These are phyloP conservation scores for Alternaria sp. DNA, from an alignment of 2,329 filamentous ascomycete species.

Conservation along the genomic window DNA sequence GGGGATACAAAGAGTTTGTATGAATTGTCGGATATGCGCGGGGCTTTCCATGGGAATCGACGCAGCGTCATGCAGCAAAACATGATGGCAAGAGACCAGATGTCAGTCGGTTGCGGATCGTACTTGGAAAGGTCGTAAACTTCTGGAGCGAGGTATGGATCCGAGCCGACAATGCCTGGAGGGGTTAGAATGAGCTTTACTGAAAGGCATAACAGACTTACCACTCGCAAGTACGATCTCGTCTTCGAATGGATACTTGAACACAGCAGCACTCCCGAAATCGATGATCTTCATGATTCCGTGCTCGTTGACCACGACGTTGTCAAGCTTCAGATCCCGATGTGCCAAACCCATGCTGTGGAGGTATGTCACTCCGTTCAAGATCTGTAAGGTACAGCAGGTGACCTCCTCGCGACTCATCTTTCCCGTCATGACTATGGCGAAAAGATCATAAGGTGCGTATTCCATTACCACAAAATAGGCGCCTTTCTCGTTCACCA, in stretches of 20 bases:
- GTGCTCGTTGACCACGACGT: conserved; percentile 93
- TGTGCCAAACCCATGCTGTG: conserved; percentile 96
- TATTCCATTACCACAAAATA: conserved; percentile 99
- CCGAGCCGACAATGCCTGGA: conserved; percentile 79
- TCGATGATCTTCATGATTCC: conserved; percentile 99
- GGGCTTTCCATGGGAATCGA: conserved; percentile 96
- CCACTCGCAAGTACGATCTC: conserved; percentile 81
- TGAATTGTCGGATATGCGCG: conserved; percentile 88
- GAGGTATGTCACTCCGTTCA: conserved; percentile 92
- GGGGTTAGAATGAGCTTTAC: conserved; percentile 19
- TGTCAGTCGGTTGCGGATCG: conserved; percentile 90
- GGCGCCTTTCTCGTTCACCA: conserved; percentile 88
- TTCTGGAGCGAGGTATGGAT: conserved; percentile 95
- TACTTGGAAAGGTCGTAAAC: conserved; percentile 95
- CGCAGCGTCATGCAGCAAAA: conserved; percentile 98
- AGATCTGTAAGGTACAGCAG: conserved; percentile 91
- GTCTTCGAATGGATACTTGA: conserved; percentile 95
- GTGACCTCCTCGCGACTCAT: conserved; percentile 92
- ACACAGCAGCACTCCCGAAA: conserved; percentile 96
- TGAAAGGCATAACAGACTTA: conserved; percentile 53
- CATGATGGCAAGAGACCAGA: conserved; percentile 98
- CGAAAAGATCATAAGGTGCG: conserved; percentile 93
- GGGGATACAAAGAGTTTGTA: conserved; percentile 90
- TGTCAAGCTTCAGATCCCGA: conserved; percentile 94
- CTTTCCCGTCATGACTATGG: conserved; percentile 98